A percentile compares a stretch with the other conserved stretches of the same genome.
Conservation (phyloP, 805 yeast species). For the Wickerhamomyces ciferrii region DNA sequence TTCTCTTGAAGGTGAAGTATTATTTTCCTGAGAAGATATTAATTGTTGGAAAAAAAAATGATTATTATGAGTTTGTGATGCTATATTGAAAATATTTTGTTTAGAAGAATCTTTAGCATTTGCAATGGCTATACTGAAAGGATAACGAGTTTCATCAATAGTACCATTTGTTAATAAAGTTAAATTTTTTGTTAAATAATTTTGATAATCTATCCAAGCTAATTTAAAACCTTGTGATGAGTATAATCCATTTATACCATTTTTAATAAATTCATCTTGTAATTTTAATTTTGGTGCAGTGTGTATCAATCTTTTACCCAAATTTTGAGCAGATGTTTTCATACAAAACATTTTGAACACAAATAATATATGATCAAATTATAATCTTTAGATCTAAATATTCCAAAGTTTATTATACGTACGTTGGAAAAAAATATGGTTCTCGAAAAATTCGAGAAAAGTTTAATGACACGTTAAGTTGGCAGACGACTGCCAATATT, state of each 20-base stretch:
- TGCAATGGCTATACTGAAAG: constrained; percentile 57
- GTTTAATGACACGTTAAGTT: too few species aligned
- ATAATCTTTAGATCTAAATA: too few species aligned
- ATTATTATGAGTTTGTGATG: constrained; percentile 89
- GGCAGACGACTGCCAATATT: too few species aligned
- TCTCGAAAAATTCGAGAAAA: too few species aligned
- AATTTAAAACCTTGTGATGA: constrained; percentile 58
- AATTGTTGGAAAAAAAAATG: constrained; percentile 79
- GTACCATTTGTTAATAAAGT: constrained; percentile 71
- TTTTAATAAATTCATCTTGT: constrained; percentile 29
- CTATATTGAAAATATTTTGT: constrained; percentile 75
- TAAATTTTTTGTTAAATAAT: constrained; percentile 51
- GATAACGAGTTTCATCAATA: constrained; percentile 67
- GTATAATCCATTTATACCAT: constrained; percentile 64
- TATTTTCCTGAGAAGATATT: constrained; percentile 14
- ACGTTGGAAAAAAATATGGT: too few species aligned
- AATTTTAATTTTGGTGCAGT: constrained; percentile 53
- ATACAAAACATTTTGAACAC: background rate
- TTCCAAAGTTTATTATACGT: too few species aligned
- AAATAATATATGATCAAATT: too few species aligned
- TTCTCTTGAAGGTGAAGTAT: constrained; percentile 29
- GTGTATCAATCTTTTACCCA: constrained; percentile 37
- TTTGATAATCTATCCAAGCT: constrained; percentile 83
- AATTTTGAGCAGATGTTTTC: background rate
- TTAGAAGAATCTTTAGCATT: constrained; percentile 60